Base-by-base conservation (phyloP, 768 basidiomycete genomes). In the Boletus rubropictus region DNA sequence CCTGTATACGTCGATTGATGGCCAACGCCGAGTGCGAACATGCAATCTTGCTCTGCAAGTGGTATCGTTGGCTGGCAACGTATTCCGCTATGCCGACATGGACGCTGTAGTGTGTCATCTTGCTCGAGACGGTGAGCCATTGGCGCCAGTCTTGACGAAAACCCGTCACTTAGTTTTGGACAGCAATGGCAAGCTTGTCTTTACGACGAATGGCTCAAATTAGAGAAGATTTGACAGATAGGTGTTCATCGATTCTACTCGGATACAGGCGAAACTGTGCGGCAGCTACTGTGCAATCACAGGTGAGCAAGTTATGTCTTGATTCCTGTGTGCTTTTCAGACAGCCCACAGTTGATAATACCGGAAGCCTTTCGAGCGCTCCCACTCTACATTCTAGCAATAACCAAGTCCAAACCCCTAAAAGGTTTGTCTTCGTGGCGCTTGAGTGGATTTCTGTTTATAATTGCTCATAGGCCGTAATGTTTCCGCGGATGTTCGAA, bases 401-500 rank as follows among this genome's bases (percentile, higher is more conserved):
- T 97, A 28, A 74, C 86, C 38, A 99, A 99, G 71, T 79, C 79
- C 43, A 95, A 96, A 64, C 84, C 92, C 17, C 69, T 99, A n/a
- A 95, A 96, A 83, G 91, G 95, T 82, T 60, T 49, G 54, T 46
- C 46, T 45, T 42, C 9, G 28, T 43, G 25, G 32, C n/a, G 5
- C 27, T 42, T 37, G 35, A 37, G 48, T 24, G 45, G 27, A 33
- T 32, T 32, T 35, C 27, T 28, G 44, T 49, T 54, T 24, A 51
- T 31, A 3, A 31, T 50, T 47, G 21, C 37, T 14, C 29, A 20
- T 58, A 94, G 92, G 82, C 38, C 82, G 88, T 14, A 83, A 80
- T 56, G 93, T 99, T 40, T 84, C 87, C 6, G 85, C 92, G n/a
- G 96, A 98, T 58, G 91, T 94, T 10, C 85, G 96, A 42, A 90